Base-by-base conservation (phyloP, 805 yeast species). In the Diddensiella transvaalensis region DNA sequence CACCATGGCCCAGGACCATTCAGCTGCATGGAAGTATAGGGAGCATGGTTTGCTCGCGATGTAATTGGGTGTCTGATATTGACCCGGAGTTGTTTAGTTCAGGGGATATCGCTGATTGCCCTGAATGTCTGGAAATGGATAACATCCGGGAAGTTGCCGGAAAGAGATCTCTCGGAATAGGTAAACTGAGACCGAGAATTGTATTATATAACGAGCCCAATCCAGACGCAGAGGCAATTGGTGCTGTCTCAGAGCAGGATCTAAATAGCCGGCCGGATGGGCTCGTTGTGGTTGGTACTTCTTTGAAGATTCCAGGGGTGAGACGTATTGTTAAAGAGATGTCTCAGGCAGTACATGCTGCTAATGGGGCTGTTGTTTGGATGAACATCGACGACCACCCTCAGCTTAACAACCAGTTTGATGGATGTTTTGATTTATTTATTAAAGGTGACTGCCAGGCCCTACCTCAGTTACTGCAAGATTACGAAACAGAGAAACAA, bases 221-320 rank as follows among this genome's bases (percentile, higher is more conserved):
- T 61, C 96, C 96, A 1, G 95, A 88, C 62, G 89, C 93, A 52
- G 95, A 91, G 40, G 78, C 83, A 23, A 87, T 89, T 42, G 96
- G 96, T 0, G 78, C 80, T 45, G 78, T 85, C 3, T 77, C 88
- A 3, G 83, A 83, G 15, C 55, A 73, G 2, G 96, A 89, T 64
- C 64, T 86, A 38, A 74, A 71, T 50, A 66, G 73, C 8, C 75
- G 75, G 33, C 89, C 95, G 15, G 96, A 89, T 62, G 83, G 91
- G 58, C 66, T 88, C 40, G 67, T 89, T 4, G 82, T 89, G 44
- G 86, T 85, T 4, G 96, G 96, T 2, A 89, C 96, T 0, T 82
- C 95, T 2, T 70, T 89, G 49, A 82, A 85, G 60, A 89, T 89
- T 22, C 88, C 88, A 0, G 87, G 87, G 1, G 88, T 83, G 6